Evolutionary conservation across 208 protist species (phyloP), one percentile per base, ranked within the genome.

Genomic region (Crithidia expoeki): DNA sequence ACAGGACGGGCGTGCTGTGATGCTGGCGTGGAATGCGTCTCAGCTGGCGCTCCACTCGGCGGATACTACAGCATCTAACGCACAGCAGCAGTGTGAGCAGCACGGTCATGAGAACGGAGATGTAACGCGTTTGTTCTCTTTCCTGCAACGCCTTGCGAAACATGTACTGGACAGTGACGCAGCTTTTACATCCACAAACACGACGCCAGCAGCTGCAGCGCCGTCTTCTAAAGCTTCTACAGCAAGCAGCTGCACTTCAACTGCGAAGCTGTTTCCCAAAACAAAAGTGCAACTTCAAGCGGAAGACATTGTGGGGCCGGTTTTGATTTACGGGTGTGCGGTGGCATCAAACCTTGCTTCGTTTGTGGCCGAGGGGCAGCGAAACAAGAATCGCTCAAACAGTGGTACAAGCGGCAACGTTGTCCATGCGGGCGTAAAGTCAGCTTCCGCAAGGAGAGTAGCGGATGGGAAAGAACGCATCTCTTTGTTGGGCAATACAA

Each of bases 331-430:
- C 61, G 67, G 76, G 25, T 52, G 42, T 50, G 60, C 78, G 0
- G 38, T 89, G 16, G 33, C 76, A 23, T 72, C 68, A 12, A 86
- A 84, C 49, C 50, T 84, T 28, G 59, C 59, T 2, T 65, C 74
- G 7, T 57, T 51, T 2, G 36, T 57, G 12, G 55, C 69, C 3
- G 72, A 11, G 0, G 40, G 14, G 2, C 21, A 30, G 36, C 63
- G 50, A 17, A 42, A 28, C 23, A 46, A 4, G 3, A 2, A 6
- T 12, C 47, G 60, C 25, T 5, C 25, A 19, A 38, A 30, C 28
- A 21, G 21, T 0, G 25, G 36, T n/a, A 21, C 10, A 16, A 9
- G 27, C 25, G 50, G n/a, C 34, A 38, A 19, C 10, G n/a, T n/a
- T 3, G 23, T 4, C 19, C 2, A 4, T 16, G 10, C 59, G 3